Conservation (phyloP, 371 early-diverging fungal genomes). For the Rhizopus arrhizus region DNA sequence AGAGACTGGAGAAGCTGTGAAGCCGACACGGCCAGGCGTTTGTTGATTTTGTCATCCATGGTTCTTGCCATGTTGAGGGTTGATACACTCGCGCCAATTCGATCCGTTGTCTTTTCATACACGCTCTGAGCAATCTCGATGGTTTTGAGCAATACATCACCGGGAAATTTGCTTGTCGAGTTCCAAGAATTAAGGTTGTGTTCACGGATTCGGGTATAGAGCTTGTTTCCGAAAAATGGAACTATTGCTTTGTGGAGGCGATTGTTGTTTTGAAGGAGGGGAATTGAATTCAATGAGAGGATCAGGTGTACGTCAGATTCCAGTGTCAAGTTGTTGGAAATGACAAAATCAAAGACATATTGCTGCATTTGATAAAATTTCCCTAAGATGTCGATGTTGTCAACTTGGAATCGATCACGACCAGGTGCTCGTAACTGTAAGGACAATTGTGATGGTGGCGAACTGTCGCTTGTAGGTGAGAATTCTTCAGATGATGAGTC, state of each 20-base stretch:
- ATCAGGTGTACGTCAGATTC: conserved; percentile 22
- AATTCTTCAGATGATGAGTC: conserved; percentile 18
- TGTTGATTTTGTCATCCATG: conserved; percentile 14
- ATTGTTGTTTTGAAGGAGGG: conserved; percentile 26
- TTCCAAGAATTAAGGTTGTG: conserved; percentile 10
- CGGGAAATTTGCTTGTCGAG: conserved; percentile 2
- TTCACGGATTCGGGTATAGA: conserved; percentile 14
- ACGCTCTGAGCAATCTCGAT: conserved; percentile 7
- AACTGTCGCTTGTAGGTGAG: conserved; percentile 7
- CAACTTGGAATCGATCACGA: conserved; percentile 17
- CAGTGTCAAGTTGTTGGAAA: conserved; percentile 17
- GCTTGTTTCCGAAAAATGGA: conserved; percentile 19
- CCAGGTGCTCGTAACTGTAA: conserved; percentile 10
- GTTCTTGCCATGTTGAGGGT: conserved; percentile 14
- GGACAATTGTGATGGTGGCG: conserved; percentile 11
- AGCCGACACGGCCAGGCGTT: conserved; percentile 14
- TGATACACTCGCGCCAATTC: conserved; percentile 5
- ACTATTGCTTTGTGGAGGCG: conserved; percentile 21
- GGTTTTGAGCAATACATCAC: conserved; percentile 3
- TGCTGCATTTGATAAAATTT: conserved; percentile 10
- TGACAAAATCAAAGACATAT: conserved; percentile 21
- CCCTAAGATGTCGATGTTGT: conserved; percentile 18
- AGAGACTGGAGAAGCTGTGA: conserved; percentile 28
- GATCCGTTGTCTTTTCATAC: conserved; percentile 4
- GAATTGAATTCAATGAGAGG: conserved; percentile 22